Conservation (phyloP, 495 filamentous ascomycete genomes). For the Trichocladium uniseriatum region DNA sequence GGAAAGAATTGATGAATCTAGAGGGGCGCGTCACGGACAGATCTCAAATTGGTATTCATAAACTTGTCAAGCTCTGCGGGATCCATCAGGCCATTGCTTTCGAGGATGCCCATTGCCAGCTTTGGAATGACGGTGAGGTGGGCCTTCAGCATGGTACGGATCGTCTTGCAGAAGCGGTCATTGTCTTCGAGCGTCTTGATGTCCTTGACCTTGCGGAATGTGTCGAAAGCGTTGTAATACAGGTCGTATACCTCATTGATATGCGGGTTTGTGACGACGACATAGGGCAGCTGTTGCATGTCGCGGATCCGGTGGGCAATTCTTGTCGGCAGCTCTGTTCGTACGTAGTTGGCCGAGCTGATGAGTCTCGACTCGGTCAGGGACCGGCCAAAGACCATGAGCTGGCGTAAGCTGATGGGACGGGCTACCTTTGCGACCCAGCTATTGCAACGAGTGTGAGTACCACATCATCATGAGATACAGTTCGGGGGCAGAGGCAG, state of each 20-base stretch:
- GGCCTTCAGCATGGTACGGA: conserved; percentile 69
- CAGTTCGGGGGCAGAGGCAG: neutral
- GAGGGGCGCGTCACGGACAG: conserved; percentile 53
- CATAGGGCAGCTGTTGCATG: conserved; percentile 93
- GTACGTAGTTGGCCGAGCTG: conserved; percentile 93
- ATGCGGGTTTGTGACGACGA: conserved; percentile 90
- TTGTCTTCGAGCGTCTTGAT: conserved; percentile 85
- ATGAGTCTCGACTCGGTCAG: conserved; percentile 83
- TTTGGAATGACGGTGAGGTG: conserved; percentile 91
- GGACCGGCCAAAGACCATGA: conserved; percentile 88
- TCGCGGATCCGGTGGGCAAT: conserved; percentile 91
- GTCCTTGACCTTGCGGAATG: conserved; percentile 70
- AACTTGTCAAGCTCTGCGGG: conserved; percentile 77
- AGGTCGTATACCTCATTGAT: conserved; percentile 92
- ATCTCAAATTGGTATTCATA: conserved; percentile 88
- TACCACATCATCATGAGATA: conserved; percentile 1
- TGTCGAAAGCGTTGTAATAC: conserved; percentile 93
- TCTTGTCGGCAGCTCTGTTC: conserved; percentile 86
- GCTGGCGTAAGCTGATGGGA: conserved; percentile 79
- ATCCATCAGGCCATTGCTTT: conserved; percentile 71
- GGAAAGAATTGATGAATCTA: neutral
- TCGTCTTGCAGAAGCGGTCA: conserved; percentile 72
- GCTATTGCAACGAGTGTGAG: conserved; percentile 39
- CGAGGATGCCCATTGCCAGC: conserved; percentile 85
- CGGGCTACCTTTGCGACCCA: conserved; percentile 80